These are phyloP conservation scores for Globomyces sp. DNA, from an alignment of 371 early-diverging fungal species.

Conservation along the genomic window DNA sequence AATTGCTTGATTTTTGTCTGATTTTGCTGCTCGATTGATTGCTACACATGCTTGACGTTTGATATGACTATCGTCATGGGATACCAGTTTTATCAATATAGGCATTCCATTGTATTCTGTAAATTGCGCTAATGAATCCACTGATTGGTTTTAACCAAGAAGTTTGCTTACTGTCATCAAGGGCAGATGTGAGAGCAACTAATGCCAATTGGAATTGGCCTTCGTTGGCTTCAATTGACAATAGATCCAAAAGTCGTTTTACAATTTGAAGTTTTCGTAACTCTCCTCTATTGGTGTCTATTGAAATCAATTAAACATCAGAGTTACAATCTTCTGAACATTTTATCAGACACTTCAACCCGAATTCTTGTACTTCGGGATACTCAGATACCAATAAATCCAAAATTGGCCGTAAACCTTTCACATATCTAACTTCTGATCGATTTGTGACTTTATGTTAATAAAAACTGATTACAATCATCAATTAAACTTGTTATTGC, in stretches of 20 bases:
- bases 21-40: constrained; percentile 29
- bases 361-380: constrained; percentile 51
- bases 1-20: constrained; percentile 40
- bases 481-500: constrained; percentile 46
- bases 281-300: constrained; percentile 45
- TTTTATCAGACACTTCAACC: constrained; percentile 39
- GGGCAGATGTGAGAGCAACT: constrained; percentile 40
- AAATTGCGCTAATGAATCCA: constrained; percentile 13
- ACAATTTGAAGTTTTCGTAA: constrained; percentile 43
- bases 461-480: constrained; percentile 40
- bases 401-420: constrained; percentile 46
- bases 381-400: constrained; percentile 49
- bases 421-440: constrained; percentile 44
- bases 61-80: constrained; percentile 33
- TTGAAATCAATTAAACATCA: not conserved
- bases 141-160: constrained; percentile 7
- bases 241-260: constrained; percentile 41
- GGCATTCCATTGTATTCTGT: constrained; percentile 22
- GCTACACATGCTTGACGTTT: constrained; percentile 34
- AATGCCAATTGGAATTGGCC: constrained; percentile 28
- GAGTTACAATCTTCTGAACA: constrained; percentile 47
- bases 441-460: constrained; percentile 36
- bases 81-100: constrained; percentile 33
- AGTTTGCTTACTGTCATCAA: constrained; percentile 28
- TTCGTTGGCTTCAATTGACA: constrained; percentile 12